These are phyloP conservation scores for Paxillus ammoniavirescens DNA, from an alignment of 768 basidiomycete genomes.

Conservation along the genomic window DNA sequence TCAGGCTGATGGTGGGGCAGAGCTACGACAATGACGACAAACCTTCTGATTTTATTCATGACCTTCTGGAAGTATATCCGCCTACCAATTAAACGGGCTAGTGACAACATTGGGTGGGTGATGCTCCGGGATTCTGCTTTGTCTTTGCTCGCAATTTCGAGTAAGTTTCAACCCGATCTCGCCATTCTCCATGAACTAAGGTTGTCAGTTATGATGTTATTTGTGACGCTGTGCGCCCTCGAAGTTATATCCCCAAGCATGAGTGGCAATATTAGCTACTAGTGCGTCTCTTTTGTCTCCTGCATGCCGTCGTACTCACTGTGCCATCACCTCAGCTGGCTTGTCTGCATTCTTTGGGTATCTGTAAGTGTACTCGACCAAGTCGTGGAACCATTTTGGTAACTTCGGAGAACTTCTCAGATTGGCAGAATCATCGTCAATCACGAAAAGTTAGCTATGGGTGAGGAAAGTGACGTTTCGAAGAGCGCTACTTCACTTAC, in stretches of 20 bases:
- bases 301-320: background rate
- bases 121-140: constrained; percentile 18
- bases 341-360: constrained; percentile 15
- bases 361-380: constrained; percentile 9
- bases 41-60: constrained; percentile 14
- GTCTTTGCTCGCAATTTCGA: constrained; percentile 6
- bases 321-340: constrained; percentile 13
- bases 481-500: constrained; percentile 7
- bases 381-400: background rate
- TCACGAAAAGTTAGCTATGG: constrained; percentile 6
- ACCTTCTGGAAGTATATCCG: constrained; percentile 16
- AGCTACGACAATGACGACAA: constrained; percentile 18
- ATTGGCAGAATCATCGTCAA: constrained; percentile 16
- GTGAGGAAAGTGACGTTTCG: background rate
- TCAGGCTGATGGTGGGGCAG: constrained; percentile 1
- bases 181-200: background rate
- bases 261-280: constrained; percentile 20
- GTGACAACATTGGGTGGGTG: background rate
- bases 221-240: constrained; percentile 16
- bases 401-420: background rate
- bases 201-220: constrained; percentile 13
- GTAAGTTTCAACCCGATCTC: constrained; percentile 8
- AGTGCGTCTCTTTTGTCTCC: constrained; percentile 11
- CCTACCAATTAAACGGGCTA: constrained; percentile 10
- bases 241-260: constrained; percentile 9